Conservation (phyloP, 2,329 filamentous ascomycete species). For the Plectosphaerella cucumerina region DNA sequence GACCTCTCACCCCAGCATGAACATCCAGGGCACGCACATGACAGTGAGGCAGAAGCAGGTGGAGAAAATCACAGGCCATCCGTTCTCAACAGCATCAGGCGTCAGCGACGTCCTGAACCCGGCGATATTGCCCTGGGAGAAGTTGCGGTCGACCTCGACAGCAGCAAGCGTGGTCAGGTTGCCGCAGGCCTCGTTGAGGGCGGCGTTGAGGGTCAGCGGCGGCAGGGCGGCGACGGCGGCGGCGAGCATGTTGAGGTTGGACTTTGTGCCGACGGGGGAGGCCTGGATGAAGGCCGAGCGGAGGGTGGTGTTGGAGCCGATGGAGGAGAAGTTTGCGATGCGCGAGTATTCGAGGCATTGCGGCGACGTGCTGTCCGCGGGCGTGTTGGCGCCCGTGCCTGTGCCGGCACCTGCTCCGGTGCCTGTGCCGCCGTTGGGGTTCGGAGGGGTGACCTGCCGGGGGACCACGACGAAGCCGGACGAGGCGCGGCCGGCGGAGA, state of each 20-base stretch:
- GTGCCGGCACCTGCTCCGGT: too few relatives aligned
- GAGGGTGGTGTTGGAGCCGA: constrained; percentile 39
- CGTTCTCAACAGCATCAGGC: background rate
- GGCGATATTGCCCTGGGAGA: constrained; percentile 35
- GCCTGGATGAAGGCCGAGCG: constrained; percentile 40
- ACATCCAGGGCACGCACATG: constrained; percentile 1
- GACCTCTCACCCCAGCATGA: background rate
- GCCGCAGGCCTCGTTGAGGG: constrained; percentile 38
- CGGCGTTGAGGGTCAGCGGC: constrained; percentile 30
- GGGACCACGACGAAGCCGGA: constrained; percentile 7
- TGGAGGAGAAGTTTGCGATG: constrained; percentile 42
- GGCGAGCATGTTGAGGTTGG: constrained; percentile 34
- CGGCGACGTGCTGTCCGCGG: constrained; percentile 3
- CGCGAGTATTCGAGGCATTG: constrained; percentile 36
- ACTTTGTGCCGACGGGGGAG: constrained; percentile 34
- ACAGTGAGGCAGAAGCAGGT: background rate
- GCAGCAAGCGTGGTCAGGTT: constrained; percentile 40
- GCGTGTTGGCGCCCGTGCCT: background rate
- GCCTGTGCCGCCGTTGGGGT: background rate
- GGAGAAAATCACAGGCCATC: constrained; percentile 1
- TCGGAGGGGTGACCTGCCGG: constrained; percentile 7
- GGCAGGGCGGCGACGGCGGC: constrained; percentile 29
- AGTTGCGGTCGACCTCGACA: constrained; percentile 37
- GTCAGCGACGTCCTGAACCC: constrained; percentile 20
- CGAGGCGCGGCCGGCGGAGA: constrained; percentile 1